Evolutionary conservation across 768 basidiomycete species (phyloP).

Genomic region (Boletus patriciae): DNA sequence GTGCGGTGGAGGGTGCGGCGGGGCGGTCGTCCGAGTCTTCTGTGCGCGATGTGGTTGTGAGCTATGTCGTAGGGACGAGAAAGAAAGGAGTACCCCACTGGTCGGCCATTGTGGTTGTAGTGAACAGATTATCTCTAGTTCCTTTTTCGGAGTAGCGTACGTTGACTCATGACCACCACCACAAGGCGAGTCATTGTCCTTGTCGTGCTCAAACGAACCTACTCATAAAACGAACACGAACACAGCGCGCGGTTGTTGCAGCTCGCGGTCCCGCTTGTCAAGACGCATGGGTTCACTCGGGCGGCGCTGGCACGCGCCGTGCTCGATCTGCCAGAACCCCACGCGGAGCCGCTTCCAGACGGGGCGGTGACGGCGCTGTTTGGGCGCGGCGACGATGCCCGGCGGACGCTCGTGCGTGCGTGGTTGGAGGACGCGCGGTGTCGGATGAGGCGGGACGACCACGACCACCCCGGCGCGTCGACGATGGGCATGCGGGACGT

Average conservation of each 20-base stretch:
- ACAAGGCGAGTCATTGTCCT: not conserved
- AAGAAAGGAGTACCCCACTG: conserved; percentile 40
- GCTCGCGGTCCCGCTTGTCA: conserved; percentile 62
- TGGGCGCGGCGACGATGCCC: conserved; percentile 65
- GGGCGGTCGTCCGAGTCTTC: conserved; percentile 40
- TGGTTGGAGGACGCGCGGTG: conserved; percentile 70
- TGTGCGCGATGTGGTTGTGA: conserved; percentile 29
- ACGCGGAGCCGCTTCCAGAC: conserved; percentile 64
- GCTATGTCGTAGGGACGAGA: conserved; percentile 5
- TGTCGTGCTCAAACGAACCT: too few relatives aligned
- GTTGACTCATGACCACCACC: not conserved
- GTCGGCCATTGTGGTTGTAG: conserved; percentile 38
- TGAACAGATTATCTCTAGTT: not conserved
- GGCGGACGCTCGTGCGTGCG: conserved; percentile 61
- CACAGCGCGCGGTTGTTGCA: conserved; percentile 45
- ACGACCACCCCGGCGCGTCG: not conserved
- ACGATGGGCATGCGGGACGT: conserved; percentile 45
- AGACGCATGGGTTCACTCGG: conserved; percentile 72
- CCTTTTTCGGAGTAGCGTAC: conserved; percentile 5
- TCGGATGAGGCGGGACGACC: conserved; percentile 42
- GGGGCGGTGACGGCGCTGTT: conserved; percentile 71
- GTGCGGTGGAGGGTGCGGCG: conserved; percentile 20
- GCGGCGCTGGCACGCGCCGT: conserved; percentile 65
- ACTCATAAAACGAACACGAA: too few relatives aligned
- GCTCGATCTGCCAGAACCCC: conserved; percentile 49